Conservation (phyloP, 1,139 yeast genomes). For the Saccharomyces hybrid region DNA sequence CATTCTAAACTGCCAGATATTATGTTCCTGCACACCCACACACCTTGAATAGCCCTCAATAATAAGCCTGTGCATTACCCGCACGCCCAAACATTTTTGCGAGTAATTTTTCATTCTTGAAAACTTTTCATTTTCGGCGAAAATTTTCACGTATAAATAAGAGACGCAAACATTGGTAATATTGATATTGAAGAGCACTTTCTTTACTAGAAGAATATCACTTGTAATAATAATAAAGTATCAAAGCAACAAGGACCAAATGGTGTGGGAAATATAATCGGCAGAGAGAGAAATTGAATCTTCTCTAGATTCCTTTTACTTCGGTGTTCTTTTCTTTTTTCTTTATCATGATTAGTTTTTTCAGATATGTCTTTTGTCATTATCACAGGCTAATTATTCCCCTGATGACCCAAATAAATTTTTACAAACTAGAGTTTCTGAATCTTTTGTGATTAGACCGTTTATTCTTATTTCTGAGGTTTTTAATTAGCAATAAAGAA, state of each 20-base stretch:
- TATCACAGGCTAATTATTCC: slow-evolving; percentile 12
- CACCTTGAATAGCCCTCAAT: neutral
- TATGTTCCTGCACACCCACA: neutral
- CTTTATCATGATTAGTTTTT: neutral
- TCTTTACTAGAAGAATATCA: too few species aligned
- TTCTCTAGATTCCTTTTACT: neutral
- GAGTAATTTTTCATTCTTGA: neutral
- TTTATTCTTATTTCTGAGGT: slow-evolving; percentile 7
- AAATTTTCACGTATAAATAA: neutral
- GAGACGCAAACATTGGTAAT: neutral
- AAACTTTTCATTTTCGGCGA: neutral
- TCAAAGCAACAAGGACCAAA: neutral
- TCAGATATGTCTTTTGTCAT: neutral
- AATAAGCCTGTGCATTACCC: neutral
- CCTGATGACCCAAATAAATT: slow-evolving; percentile 30
- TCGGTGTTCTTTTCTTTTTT: neutral
- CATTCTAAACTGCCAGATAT: neutral
- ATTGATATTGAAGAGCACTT: too few species aligned
- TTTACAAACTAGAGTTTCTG: slow-evolving; percentile 37
- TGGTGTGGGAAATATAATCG: neutral
- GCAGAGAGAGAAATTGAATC: neutral
- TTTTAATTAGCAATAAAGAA: slow-evolving; percentile 1
- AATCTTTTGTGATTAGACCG: slow-evolving; percentile 32
- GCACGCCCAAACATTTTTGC: neutral
- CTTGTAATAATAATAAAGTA: too few species aligned